Base-by-base conservation (phyloP, 2,329 filamentous ascomycete genomes). In the Fusarium tricinctum region DNA sequence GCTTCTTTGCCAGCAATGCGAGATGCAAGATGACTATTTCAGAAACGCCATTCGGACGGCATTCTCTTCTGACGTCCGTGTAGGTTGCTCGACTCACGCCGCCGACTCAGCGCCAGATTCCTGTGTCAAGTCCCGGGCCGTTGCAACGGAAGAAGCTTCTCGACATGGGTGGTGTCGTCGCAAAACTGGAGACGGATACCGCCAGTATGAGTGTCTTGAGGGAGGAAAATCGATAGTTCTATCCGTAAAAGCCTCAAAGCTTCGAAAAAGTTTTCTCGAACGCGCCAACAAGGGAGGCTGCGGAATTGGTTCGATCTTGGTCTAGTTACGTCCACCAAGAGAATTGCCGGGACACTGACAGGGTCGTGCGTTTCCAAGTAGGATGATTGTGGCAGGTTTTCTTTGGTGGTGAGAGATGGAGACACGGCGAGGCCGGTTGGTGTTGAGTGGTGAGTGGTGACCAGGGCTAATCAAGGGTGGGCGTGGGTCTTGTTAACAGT, bases 371-470 rank as follows among this genome's bases (percentile, higher is more conserved):
- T 51, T 30, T 61, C 40, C 47, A 38, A 33, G 58, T 63, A 54
- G 49, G 56, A 60, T 58, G 65, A 62, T 48, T 60, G 64, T 62
- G 58, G 58, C 56, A 71, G 55, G 39, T 45, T 68, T 58, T 47
- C 32, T 56, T 45, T 54, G 57, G 55, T 68, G 58, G 59, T 74
- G 72, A 73, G 56, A 69, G 70, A 74, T 74, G 68, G 70, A 69
- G 72, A 72, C 70, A 69, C 72, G 72, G 72, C 70, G 72, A 74
- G 58, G 70, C 72, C 72, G 72, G 68, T 67, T 70, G 68, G 63
- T 53, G 49, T 64, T 59, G 53, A 61, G 63, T 70, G 58, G 71
- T 59, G 53, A 61, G 60, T 70, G 58, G 71, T 70, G 66, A 32
- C 38, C 42, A 46, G 58, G 58, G 39, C 56, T 60, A 47, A 42